Conservation (phyloP, 495 filamentous ascomycete species). For the Penicillium chermesinum region DNA sequence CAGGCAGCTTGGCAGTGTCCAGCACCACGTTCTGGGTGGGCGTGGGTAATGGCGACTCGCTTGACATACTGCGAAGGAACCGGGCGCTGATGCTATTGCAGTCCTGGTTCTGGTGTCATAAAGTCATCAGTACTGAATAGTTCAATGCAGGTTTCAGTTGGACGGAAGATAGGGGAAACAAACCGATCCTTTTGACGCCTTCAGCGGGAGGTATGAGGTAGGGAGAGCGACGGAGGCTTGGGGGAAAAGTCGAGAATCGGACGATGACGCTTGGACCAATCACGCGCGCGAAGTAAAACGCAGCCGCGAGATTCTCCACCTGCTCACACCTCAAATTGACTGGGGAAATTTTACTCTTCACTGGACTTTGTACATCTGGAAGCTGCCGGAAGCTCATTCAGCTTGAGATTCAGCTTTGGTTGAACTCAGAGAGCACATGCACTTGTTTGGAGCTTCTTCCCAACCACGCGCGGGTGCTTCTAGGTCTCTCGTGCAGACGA, state of each 20-base stretch:
- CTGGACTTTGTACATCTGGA: too few species aligned
- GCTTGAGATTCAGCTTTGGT: too few species aligned
- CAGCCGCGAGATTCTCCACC: constrained; percentile 18
- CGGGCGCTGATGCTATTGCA: constrained; percentile 21
- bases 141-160: too few species aligned
- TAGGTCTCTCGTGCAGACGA: too few species aligned
- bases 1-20: constrained; percentile 45
- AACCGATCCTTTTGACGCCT: constrained; percentile 21
- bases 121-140: constrained; percentile 4
- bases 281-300: constrained; percentile 25
- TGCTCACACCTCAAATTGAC: background rate
- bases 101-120: constrained; percentile 11
- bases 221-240: constrained; percentile 33
- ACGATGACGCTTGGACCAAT: constrained; percentile 29
- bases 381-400: too few species aligned
- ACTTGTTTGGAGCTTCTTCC: too few species aligned
- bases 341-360: too few species aligned
- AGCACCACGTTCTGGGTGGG: constrained; percentile 42
- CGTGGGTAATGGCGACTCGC: constrained; percentile 36
- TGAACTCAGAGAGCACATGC: too few species aligned
- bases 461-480: too few species aligned
- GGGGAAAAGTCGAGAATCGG: constrained; percentile 34
- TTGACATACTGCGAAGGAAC: constrained; percentile 36
- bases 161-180: constrained; percentile 4
- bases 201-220: constrained; percentile 23